These are phyloP conservation scores for Mercurialis annua DNA, from an alignment of 345 rosid species.

Conservation along the genomic window DNA sequence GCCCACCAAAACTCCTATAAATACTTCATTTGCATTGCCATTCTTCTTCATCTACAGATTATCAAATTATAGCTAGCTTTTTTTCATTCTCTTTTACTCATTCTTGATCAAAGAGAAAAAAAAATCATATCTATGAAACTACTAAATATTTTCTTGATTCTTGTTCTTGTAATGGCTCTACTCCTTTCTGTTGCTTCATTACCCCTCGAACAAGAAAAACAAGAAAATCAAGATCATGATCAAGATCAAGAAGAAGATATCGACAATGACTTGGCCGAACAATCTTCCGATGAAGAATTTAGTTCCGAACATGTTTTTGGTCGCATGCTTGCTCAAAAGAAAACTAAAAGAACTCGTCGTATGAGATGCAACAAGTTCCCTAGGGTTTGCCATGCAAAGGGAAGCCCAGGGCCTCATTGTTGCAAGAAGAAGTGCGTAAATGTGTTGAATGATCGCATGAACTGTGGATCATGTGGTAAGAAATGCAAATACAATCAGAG, in stretches of 20 bases:
- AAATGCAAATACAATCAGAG: conserved; percentile 39
- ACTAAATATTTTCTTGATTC: no score
- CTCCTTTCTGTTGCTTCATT: background rate
- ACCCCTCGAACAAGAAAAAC: background rate
- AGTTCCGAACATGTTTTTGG: background rate
- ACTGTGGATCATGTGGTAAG: conserved; percentile 41
- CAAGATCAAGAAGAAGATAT: background rate
- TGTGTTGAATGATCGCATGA: conserved; percentile 18
- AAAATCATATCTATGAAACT: no score
- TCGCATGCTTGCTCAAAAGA: conserved; percentile 8
- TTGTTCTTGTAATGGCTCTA: background rate
- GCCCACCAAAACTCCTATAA: no score
- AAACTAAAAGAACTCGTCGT: background rate
- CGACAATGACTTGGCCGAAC: background rate
- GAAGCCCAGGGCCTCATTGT: conserved; percentile 37
- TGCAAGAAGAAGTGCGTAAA: conserved; percentile 39
- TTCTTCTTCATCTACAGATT: no score
- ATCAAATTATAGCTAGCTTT: no score
- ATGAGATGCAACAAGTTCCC: conserved; percentile 24
- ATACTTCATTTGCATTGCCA: no score
- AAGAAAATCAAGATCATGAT: no score
- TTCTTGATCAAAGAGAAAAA: no score
- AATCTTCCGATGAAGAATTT: background rate
- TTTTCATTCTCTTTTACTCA: no score
- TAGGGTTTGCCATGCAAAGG: conserved; percentile 21